phyloP scores from a whole-genome alignment of 2,329 filamentous ascomycete genomes.

The Pseudocercospora cruenta region DNA sequence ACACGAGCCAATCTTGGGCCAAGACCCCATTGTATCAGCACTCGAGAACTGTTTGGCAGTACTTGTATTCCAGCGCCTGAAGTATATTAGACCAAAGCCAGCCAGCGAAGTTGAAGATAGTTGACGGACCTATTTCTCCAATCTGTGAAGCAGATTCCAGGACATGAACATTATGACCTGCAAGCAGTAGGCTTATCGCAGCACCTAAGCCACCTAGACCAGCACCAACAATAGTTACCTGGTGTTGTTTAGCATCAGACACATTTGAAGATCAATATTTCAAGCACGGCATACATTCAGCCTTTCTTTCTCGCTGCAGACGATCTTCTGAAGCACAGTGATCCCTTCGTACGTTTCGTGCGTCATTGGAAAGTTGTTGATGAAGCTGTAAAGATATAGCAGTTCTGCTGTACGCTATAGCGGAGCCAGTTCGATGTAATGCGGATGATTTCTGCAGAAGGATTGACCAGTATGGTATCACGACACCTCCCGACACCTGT shows the following conservation, averaged over 20 bases:
- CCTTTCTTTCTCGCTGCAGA: conserved; percentile 1
- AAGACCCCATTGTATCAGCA: conserved; percentile 56
- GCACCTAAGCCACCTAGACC: conserved; percentile 59
- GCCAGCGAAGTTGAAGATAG: neutral
- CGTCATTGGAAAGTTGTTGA: neutral
- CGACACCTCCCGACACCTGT: neutral
- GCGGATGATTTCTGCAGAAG: neutral
- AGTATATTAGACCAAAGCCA: neutral
- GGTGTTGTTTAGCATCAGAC: neutral
- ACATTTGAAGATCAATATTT: neutral
- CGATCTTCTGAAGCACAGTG: neutral
- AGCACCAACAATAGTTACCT: conserved; percentile 59
- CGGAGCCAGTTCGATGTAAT: neutral
- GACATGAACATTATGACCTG: conserved; percentile 53
- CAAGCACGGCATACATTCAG: conserved; percentile 8
- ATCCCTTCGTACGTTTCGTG: conserved; percentile 6
- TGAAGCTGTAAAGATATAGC: neutral
- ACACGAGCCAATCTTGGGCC: conserved; percentile 44
- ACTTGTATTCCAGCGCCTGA: conserved; percentile 56
- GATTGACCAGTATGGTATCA: neutral
- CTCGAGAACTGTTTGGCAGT: conserved; percentile 52
- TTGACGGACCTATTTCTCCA: conserved; percentile 43
- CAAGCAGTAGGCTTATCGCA: conserved; percentile 52
- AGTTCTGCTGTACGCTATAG: neutral
- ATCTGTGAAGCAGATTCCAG: conserved; percentile 54